Conservation (phyloP, 202 grass and related monocot species). For the Carex arenaria region DNA sequence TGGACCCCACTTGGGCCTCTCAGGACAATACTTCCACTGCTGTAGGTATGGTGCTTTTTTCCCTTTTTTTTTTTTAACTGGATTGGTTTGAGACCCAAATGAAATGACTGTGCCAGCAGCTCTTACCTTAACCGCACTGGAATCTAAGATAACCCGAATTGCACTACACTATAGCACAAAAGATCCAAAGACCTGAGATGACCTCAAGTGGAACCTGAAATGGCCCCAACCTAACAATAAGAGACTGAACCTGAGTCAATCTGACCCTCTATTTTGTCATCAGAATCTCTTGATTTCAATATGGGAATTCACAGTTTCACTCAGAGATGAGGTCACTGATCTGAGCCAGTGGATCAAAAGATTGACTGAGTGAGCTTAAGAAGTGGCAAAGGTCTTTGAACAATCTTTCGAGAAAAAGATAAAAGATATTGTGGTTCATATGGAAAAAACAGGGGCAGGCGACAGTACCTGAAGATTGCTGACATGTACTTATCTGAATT, state of each 20-base stretch:
- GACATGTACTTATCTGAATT: constrained; percentile 7
- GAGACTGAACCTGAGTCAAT: background rate
- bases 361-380: background rate
- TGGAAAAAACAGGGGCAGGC: background rate
- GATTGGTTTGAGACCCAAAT: background rate
- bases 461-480: background rate
- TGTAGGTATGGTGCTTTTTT: background rate
- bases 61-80: background rate
- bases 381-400: background rate
- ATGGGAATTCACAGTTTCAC: background rate
- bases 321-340: background rate
- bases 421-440: background rate
- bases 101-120: background rate
- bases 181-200: background rate
- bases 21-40: constrained; percentile 91
- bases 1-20: constrained; percentile 93
- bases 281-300: background rate
- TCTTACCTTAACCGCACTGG: background rate
- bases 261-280: background rate
- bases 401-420: background rate
- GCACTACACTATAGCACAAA: background rate
- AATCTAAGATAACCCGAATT: constrained; percentile 21
- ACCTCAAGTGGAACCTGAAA: background rate
- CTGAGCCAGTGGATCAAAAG: background rate
- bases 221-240: background rate